phyloP scores from a whole-genome alignment of 352 stramenopile species.

The Phytophthora hybrid region DNA sequence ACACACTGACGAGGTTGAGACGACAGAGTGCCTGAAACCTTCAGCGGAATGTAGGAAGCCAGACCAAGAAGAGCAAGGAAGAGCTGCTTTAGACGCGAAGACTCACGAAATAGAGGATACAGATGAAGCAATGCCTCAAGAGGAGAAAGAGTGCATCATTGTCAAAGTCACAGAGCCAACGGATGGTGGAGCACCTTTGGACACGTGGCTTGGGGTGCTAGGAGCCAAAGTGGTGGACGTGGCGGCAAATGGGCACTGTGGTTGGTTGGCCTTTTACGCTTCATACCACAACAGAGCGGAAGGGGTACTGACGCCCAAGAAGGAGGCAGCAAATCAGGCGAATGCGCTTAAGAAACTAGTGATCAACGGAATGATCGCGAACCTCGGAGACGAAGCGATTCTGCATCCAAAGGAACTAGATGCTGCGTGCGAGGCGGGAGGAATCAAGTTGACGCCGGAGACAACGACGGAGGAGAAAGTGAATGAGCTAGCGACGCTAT shows the following conservation, averaged over 20 bases:
- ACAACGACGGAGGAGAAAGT: no score
- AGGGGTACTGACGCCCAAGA: not conserved
- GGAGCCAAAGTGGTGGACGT: not conserved
- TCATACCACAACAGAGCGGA: not conserved
- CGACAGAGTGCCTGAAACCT: no score
- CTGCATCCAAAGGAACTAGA: not conserved
- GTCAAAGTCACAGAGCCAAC: not conserved
- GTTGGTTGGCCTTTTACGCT: slow-evolving; percentile 3
- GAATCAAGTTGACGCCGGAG: no score
- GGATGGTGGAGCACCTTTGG: not conserved
- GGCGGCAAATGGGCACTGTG: slow-evolving; percentile 3
- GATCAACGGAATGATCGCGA: not conserved
- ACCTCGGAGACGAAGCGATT: not conserved
- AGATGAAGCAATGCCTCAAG: no score
- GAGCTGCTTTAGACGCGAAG: no score
- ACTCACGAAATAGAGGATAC: no score
- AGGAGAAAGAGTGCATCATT: no score
- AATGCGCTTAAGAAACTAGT: slow-evolving; percentile 7
- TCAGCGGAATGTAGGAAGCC: no score
- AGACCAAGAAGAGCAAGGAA: no score
- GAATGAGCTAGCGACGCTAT: no score
- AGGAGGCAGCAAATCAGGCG: not conserved
- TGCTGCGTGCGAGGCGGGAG: not conserved
- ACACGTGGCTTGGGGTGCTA: not conserved
- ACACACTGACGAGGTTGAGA: no score